These are phyloP conservation scores for Pestalotiopsis sp. DNA, from an alignment of 2,329 filamentous ascomycete genomes.

Conservation along the genomic window DNA sequence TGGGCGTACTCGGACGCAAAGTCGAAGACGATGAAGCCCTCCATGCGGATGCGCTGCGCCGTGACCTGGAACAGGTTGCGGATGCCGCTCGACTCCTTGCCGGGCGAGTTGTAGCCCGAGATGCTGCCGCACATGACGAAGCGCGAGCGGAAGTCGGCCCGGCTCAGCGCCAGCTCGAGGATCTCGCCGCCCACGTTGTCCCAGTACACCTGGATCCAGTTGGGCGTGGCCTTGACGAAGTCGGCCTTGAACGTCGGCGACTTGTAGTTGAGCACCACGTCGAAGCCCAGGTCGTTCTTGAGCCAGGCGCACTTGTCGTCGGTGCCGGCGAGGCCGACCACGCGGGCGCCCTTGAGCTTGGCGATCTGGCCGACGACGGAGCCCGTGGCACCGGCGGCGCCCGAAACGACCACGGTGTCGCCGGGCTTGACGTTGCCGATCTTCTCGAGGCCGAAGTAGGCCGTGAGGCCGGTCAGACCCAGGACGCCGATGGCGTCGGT, in stretches of 20 bases:
- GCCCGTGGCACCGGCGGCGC: constrained; percentile 78
- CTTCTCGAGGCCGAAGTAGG: constrained; percentile 65
- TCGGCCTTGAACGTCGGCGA: constrained; percentile 51
- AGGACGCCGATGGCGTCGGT: constrained; percentile 65
- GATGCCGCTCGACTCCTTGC: constrained; percentile 52
- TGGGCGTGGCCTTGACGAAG: constrained; percentile 53
- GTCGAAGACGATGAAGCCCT: constrained; percentile 77
- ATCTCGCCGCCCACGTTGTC: constrained; percentile 74
- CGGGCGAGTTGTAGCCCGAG: constrained; percentile 66
- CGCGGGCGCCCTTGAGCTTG: constrained; percentile 66
- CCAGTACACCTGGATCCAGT: constrained; percentile 63
- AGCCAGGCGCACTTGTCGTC: constrained; percentile 68
- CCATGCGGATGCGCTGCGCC: constrained; percentile 57
- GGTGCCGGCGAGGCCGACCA: constrained; percentile 68
- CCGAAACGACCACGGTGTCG: constrained; percentile 77
- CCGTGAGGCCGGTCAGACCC: constrained; percentile 33
- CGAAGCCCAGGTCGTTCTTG: constrained; percentile 57
- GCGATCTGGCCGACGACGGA: constrained; percentile 78
- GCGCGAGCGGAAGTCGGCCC: constrained; percentile 64
- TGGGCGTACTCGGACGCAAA: constrained; percentile 58
- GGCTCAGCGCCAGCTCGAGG: constrained; percentile 64
- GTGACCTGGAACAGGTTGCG: constrained; percentile 32
- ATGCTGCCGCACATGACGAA: constrained; percentile 76
- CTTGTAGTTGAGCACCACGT: constrained; percentile 65
- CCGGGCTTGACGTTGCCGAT: constrained; percentile 69